Percentiles rank a stretch among this genome's conserved stretches.
Conservation (phyloP, 2,329 filamentous ascomycete genomes). For the Penicillium concentricum region DNA sequence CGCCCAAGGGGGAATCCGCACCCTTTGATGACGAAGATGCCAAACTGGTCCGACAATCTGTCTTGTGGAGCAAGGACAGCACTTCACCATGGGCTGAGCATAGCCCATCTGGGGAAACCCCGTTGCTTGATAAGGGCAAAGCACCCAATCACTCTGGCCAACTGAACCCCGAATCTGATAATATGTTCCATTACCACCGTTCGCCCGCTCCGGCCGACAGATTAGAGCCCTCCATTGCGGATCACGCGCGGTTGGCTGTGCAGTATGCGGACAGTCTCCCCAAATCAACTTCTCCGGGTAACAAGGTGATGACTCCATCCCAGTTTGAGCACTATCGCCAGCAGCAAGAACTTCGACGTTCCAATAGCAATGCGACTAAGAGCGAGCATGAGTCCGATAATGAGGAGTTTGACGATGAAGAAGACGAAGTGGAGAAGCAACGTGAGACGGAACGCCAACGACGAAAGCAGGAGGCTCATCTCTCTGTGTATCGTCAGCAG, state of each 20-base stretch:
- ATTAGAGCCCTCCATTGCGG: slow-evolving; percentile 38
- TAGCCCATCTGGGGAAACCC: slow-evolving; percentile 24
- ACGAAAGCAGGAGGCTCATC: slow-evolving; percentile 84
- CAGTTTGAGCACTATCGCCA: slow-evolving; percentile 80
- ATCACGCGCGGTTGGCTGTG: slow-evolving; percentile 46
- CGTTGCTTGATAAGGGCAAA: slow-evolving; percentile 28
- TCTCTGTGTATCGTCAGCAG: slow-evolving; percentile 85
- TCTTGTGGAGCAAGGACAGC: slow-evolving; percentile 28
- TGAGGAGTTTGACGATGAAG: slow-evolving; percentile 70
- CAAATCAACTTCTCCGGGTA: slow-evolving; percentile 45
- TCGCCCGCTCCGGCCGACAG: slow-evolving; percentile 17
- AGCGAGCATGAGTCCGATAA: slow-evolving; percentile 55
- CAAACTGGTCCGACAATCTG: slow-evolving; percentile 36
- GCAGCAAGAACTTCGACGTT: slow-evolving; percentile 66
- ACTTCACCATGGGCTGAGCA: slow-evolving; percentile 24
- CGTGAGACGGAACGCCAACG: slow-evolving; percentile 72
- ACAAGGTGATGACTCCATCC: slow-evolving; percentile 85
- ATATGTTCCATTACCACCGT: slow-evolving; percentile 14
- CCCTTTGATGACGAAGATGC: slow-evolving; percentile 42
- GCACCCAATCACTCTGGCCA: slow-evolving; percentile 8
- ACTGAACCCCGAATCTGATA: slow-evolving; percentile 13
- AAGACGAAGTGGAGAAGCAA: slow-evolving; percentile 75
- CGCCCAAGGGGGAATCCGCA: slow-evolving; percentile 25
- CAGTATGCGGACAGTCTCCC: slow-evolving; percentile 43
- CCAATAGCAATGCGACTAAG: slow-evolving; percentile 49